Percentiles rank a stretch among this genome's conserved stretches.
phyloP scores from a whole-genome alignment of 495 filamentous ascomycete species.

The Trichoderma gamsii region DNA sequence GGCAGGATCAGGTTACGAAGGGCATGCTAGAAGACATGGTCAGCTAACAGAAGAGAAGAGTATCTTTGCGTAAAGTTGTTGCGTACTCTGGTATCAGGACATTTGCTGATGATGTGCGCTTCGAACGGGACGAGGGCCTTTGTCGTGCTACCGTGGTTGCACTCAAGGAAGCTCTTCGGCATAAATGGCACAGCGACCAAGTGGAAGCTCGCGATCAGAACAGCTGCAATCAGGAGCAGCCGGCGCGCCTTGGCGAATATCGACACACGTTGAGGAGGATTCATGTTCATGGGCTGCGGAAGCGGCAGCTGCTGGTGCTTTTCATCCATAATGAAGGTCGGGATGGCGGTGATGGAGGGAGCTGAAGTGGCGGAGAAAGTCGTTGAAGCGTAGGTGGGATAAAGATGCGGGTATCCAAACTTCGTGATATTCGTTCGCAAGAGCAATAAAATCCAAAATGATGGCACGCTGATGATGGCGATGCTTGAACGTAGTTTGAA shows the following conservation, averaged over 20 bases:
- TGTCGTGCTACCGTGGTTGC: background rate
- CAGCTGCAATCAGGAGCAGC: background rate
- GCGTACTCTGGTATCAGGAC: slow-evolving; percentile 65
- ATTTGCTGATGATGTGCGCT: slow-evolving; percentile 92
- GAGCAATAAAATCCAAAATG: too few species aligned
- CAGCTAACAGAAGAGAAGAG: slow-evolving; percentile 2
- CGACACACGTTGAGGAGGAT: background rate
- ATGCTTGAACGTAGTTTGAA: too few species aligned
- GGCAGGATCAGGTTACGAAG: slow-evolving; percentile 76
- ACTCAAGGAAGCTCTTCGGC: background rate
- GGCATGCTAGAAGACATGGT: slow-evolving; percentile 49
- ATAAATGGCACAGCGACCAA: slow-evolving; percentile 2
- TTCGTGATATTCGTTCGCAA: background rate
- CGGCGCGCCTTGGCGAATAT: background rate
- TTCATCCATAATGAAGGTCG: slow-evolving; percentile 27
- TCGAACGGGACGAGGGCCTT: slow-evolving; percentile 62
- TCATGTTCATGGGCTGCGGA: slow-evolving; percentile 13
- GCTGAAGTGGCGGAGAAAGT: background rate
- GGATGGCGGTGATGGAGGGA: background rate
- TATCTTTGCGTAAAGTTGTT: background rate
- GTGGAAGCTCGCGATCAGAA: background rate
- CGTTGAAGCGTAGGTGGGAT: background rate
- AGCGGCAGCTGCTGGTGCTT: slow-evolving; percentile 23
- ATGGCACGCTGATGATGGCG: too few species aligned
- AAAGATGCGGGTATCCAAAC: background rate